phyloP scores from a whole-genome alignment of 805 yeast species.

The Sugiyamaella americana region DNA sequence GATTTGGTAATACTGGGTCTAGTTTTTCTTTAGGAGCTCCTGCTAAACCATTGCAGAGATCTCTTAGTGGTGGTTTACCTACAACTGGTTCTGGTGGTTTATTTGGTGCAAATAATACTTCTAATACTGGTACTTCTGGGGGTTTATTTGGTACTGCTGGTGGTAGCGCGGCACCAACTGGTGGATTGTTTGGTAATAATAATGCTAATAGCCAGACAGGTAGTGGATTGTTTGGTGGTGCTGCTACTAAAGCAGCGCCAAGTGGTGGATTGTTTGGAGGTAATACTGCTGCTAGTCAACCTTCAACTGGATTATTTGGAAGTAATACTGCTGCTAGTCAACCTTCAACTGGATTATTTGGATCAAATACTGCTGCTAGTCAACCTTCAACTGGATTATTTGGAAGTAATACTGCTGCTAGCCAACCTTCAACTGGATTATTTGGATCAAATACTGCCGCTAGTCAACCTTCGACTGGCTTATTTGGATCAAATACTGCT shows the following conservation, averaged over 20 bases:
- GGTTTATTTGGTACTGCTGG: conserved; percentile 3
- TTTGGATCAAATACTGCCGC: conserved; percentile 1
- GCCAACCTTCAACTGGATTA: neutral
- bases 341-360: conserved; percentile 7
- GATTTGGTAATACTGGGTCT: neutral
- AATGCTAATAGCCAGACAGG: too few species aligned
- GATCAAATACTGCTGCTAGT: neutral
- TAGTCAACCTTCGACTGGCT: conserved; percentile 1
- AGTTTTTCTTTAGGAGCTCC: conserved; percentile 3
- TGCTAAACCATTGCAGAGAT: conserved; percentile 1
- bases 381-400: conserved; percentile 9
- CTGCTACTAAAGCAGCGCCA: neutral
- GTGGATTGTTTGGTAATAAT: neutral
- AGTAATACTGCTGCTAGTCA: conserved; percentile 4
- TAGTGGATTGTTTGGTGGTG: conserved; percentile 1
- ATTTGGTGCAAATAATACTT: neutral
- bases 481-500: conserved; percentile 6
- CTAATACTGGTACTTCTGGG: too few species aligned
- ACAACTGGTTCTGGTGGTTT: neutral
- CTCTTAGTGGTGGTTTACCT: neutral
- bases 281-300: neutral
- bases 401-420: conserved; percentile 11
- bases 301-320: conserved; percentile 30
- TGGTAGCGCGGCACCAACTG: conserved; percentile 1
- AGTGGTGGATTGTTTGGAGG: conserved; percentile 30